Evolutionary conservation across 2,329 filamentous ascomycete genomes (phyloP).

Genomic region (Ophiostoma sp.): DNA sequence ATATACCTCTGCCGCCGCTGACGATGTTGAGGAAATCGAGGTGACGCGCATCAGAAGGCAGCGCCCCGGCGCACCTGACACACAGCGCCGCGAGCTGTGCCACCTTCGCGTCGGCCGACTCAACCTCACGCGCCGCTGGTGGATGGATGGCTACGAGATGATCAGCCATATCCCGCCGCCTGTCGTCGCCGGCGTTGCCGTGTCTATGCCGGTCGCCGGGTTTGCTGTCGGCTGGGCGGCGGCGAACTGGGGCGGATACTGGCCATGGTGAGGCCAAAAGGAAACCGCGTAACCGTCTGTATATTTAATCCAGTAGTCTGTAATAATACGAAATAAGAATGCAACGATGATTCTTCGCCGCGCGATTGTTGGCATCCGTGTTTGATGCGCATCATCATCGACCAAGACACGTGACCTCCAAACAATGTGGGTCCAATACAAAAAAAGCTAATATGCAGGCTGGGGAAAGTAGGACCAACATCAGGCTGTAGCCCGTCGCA

Average conservation of each 20-base stretch:
- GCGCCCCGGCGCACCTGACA: neutral
- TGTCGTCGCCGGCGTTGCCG: conserved; percentile 16
- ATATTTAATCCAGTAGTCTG: neutral
- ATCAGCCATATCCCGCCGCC: conserved; percentile 21
- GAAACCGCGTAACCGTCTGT: neutral
- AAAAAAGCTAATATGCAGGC: neutral
- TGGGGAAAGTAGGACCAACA: neutral
- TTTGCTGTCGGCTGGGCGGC: conserved; percentile 21
- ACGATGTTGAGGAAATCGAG: conserved; percentile 11
- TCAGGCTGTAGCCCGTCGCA: conserved; percentile 13
- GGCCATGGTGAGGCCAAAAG: conserved; percentile 3
- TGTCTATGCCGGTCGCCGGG: conserved; percentile 22
- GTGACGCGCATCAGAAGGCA: conserved; percentile 3
- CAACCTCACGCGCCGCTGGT: conserved; percentile 25
- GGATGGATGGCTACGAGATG: conserved; percentile 24
- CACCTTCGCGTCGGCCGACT: conserved; percentile 23
- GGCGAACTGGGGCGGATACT: conserved; percentile 17
- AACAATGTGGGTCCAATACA: neutral
- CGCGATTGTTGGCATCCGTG: no score
- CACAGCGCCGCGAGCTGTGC: conserved; percentile 21
- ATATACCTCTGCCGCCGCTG: neutral
- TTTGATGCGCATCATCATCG: no score
- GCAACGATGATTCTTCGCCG: no score
- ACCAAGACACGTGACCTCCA: neutral
- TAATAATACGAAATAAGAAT: no score